Base-by-base conservation (phyloP, 257 asterid genomes). In the Vinca minor region DNA sequence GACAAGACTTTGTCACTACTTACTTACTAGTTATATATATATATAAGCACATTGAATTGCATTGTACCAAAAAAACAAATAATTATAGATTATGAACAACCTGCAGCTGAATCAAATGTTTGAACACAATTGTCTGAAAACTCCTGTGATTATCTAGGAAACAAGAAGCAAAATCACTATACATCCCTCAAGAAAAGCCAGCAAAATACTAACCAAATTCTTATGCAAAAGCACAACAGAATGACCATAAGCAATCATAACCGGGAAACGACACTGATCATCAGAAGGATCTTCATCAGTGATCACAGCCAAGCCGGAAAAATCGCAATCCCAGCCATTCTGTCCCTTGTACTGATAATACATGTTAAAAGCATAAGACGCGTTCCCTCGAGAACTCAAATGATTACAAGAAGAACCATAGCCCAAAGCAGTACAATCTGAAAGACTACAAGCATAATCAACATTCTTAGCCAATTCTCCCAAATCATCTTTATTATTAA, bases 341-440 rank as follows among this genome's bases (percentile, higher is more conserved):
- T 92, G 98, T 31, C 73, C 67, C 74, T 84, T 89, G 62, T 85
- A 47, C 64, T 92, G 96, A 71, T 84, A 92, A 70, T 92, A 92
- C 98, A 89, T 92, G 35, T 92, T 92, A 67, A 92, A 92, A 0
- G 98, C 96, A 60, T 89, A 92, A 0, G 98, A 92, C n/a, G 96
- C 96, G 66, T 92, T 92, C 67, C 89, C 96, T 36, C 66, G 49
- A 14, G 56, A 59, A 31, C 78, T 81, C 44, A 92, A 48, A 66
- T 87, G 91, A 46, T 85, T 89, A 47, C 98, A 92, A 6, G 96
- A 89, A 18, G 96, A 92, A 0, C 98, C 98, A 36, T 82, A 92
- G 18, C 93, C 94, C 57, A 92, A 58, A 10, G 97, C 80, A 8
- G 98, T 89, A 69, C 98, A 92, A 71, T 92, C 98, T 0, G 98